These are phyloP conservation scores for Marasmius oreades DNA, from an alignment of 1,284 basidiomycete genomes.

Conservation along the genomic window DNA sequence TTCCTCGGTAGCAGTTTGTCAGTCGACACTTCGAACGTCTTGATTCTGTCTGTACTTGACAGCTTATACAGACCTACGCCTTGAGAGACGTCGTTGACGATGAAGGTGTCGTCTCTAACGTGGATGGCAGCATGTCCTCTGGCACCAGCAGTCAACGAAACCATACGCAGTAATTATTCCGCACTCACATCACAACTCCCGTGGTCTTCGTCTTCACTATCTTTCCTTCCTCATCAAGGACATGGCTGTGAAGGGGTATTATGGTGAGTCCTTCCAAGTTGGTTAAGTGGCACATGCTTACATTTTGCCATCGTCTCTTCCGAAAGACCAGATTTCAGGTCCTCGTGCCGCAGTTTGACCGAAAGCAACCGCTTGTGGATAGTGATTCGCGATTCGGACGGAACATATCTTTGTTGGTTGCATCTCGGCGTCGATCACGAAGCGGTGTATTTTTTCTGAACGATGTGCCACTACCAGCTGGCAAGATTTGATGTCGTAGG, in stretches of 20 bases:
- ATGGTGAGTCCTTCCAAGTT: not conserved
- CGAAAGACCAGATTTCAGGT: conserved; percentile 9
- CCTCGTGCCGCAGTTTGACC: conserved; percentile 3
- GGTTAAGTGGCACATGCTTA: not conserved
- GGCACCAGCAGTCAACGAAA: not conserved
- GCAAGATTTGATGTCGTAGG: conserved; percentile 5
- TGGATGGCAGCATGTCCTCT: conserved; percentile 8
- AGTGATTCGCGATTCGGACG: conserved; percentile 2
- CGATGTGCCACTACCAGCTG: conserved; percentile 9
- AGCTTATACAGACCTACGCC: conserved; percentile 4
- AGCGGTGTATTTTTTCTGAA: conserved; percentile 4
- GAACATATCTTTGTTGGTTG: not conserved
- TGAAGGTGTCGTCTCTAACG: conserved; percentile 4
- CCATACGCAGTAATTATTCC: not conserved
- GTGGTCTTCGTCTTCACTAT: conserved; percentile 1
- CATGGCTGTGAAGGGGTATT: not conserved
- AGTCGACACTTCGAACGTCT: not conserved
- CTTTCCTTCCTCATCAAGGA: conserved; percentile 6
- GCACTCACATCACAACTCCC: conserved; percentile 6
- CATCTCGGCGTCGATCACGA: conserved; percentile 4
- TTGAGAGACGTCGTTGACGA: conserved; percentile 4
- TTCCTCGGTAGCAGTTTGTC: not conserved
- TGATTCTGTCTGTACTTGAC: conserved; percentile 1
- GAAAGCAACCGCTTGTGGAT: conserved; percentile 7
- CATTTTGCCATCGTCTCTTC: conserved; percentile 11